Evolutionary conservation across 495 filamentous ascomycete species (phyloP).

Genomic region (Cladorrhinum samala): DNA sequence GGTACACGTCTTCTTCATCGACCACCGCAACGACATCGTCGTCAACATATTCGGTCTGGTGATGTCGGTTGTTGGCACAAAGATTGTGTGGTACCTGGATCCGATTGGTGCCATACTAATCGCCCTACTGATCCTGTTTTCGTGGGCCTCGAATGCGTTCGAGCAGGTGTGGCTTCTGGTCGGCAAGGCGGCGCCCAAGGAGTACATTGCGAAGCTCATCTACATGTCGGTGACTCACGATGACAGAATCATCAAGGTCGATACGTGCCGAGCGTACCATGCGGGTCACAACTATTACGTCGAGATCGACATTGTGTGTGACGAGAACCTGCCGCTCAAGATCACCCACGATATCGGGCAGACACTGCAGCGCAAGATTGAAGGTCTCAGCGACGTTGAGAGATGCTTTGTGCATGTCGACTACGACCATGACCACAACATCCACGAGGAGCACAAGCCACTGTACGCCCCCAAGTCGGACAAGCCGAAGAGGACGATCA

Average conservation of each 20-base stretch:
- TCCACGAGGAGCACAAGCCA: conserved; percentile 49
- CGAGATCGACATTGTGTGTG: conserved; percentile 55
- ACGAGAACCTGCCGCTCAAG: conserved; percentile 41
- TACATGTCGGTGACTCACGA: conserved; percentile 53
- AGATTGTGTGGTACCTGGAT: conserved; percentile 51
- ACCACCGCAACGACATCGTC: conserved; percentile 52
- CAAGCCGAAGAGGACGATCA: conserved; percentile 25
- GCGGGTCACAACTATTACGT: conserved; percentile 52
- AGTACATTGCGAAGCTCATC: conserved; percentile 52
- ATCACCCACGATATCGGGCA: conserved; percentile 51
- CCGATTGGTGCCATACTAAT: conserved; percentile 52
- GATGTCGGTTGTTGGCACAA: conserved; percentile 49
- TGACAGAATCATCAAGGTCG: conserved; percentile 45
- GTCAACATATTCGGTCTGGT: conserved; percentile 50
- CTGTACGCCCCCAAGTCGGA: conserved; percentile 41
- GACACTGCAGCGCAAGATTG: conserved; percentile 48
- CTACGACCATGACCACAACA: conserved; percentile 44
- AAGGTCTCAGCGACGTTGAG: conserved; percentile 48
- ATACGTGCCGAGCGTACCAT: conserved; percentile 52
- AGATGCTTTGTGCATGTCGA: conserved; percentile 54
- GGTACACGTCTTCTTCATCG: conserved; percentile 49
- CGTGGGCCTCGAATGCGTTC: conserved; percentile 50
- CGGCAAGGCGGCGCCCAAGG: conserved; percentile 47
- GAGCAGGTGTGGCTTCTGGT: conserved; percentile 53
- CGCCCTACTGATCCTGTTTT: conserved; percentile 48